A percentile compares a stretch with the other conserved stretches of the same genome.
Conservation (phyloP, 192 early-diverging fungal species). For the Powellomyces hirtus region DNA sequence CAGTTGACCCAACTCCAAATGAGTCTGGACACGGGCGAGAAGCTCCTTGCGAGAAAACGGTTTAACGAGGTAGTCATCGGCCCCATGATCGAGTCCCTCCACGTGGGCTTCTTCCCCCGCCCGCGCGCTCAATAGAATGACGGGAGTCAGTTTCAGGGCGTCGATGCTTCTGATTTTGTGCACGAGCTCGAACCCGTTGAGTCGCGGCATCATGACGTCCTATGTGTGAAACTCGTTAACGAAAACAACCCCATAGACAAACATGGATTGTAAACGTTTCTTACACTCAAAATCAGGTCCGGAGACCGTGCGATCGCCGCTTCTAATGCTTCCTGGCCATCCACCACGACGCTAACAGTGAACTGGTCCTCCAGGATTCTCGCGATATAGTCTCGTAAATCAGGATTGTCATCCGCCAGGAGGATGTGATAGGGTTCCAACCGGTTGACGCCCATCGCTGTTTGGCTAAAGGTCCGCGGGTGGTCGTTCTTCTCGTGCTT, state of each 20-base stretch:
- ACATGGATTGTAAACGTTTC: not conserved
- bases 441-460: too few species aligned
- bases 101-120: constrained; percentile 8
- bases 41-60: constrained; percentile 10
- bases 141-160: not conserved
- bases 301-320: not conserved
- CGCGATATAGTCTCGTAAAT: not conserved
- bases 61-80: constrained; percentile 9
- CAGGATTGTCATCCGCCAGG: constrained; percentile 9
- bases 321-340: not conserved
- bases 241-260: not conserved
- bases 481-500: too few species aligned
- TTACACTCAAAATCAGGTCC: not conserved
- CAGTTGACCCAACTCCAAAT: not conserved
- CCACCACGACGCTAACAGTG: constrained; percentile 2
- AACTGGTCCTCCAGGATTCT: not conserved
- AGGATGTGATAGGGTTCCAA: too few species aligned
- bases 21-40: not conserved
- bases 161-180: not conserved
- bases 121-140: not conserved
- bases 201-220: constrained; percentile 13
- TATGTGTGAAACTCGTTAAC: not conserved
- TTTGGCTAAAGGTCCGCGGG: too few species aligned
- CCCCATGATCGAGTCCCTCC: not conserved
- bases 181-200: constrained; percentile 1